A percentile compares a stretch with the other conserved stretches of the same genome.
Evolutionary conservation across 2,329 filamentous ascomycete species (phyloP).

Genomic region (Talaromyces sp.): DNA sequence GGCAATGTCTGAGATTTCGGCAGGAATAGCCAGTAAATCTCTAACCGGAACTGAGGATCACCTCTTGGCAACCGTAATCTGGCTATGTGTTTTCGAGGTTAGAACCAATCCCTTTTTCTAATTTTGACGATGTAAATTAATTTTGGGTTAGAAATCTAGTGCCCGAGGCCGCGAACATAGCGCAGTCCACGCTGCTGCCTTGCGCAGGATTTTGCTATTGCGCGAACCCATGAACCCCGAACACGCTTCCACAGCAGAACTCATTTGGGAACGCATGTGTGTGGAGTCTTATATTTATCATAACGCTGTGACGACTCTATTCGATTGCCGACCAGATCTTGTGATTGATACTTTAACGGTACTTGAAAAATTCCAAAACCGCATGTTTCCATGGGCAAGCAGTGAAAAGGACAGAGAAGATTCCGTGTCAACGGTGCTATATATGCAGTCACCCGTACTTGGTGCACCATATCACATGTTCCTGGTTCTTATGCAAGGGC

Average conservation of each 20-base stretch:
- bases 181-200: constrained; percentile 6
- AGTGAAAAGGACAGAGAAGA: neutral
- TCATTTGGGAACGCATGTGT: constrained; percentile 10
- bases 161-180: neutral
- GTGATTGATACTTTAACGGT: constrained; percentile 6
- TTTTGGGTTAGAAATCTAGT: constrained; percentile 1
- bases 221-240: constrained; percentile 5
- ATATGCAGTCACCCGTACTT: constrained; percentile 5
- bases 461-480: constrained; percentile 10
- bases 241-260: neutral
- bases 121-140: neutral
- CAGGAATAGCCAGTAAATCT: neutral
- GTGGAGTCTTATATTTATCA: constrained; percentile 10
- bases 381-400: neutral
- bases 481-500: constrained; percentile 6
- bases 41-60: constrained; percentile 6
- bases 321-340: neutral
- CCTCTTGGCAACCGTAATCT: constrained; percentile 6
- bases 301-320: constrained; percentile 8
- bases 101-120: neutral
- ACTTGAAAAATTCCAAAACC: constrained; percentile 3
- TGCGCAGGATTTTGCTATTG: constrained; percentile 4
- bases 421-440: no score
- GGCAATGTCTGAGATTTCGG: constrained; percentile 6
- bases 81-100: constrained; percentile 9